These are phyloP conservation scores for Volvariella volvacea DNA, from an alignment of 1,284 basidiomycete species.

Conservation along the genomic window DNA sequence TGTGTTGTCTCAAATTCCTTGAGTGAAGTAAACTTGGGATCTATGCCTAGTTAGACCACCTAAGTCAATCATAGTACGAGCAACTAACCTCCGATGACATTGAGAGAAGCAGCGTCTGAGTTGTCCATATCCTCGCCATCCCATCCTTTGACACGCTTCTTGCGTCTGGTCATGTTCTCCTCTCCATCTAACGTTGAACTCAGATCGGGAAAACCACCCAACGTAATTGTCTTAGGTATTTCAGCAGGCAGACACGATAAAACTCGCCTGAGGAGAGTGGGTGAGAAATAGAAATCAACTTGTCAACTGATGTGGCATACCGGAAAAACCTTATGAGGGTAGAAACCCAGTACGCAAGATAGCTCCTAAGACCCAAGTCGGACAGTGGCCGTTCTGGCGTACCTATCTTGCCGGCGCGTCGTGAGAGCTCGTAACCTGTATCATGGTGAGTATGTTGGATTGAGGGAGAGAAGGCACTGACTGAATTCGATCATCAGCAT, in stretches of 20 bases:
- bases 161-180: conserved; percentile 21
- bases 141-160: conserved; percentile 58
- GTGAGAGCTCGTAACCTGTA: conserved; percentile 88
- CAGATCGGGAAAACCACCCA: conserved; percentile 35
- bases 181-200: conserved; percentile 15
- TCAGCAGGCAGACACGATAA: conserved; percentile 54
- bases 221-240: conserved; percentile 32
- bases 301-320: conserved; percentile 17
- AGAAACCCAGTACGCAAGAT: conserved; percentile 88
- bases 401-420: conserved; percentile 70
- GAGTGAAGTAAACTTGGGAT: conserved; percentile 33
- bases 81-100: background rate
- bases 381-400: conserved; percentile 95
- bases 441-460: background rate
- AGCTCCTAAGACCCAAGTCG: conserved; percentile 86
- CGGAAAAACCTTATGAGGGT: conserved; percentile 80
- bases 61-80: background rate
- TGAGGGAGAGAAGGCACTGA: conserved; percentile 29
- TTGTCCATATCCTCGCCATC: conserved; percentile 35
- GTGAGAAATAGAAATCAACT: background rate
- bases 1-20: conserved; percentile 50
- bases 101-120: conserved; percentile 12
- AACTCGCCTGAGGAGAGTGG: conserved; percentile 35
- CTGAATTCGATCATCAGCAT: conserved; percentile 99
- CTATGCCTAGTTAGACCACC: conserved; percentile 11